Evolutionary conservation across 2,329 filamentous ascomycete species (phyloP), one percentile per base, ranked within the genome.

Genomic region (Calonectria hongkongensis): DNA sequence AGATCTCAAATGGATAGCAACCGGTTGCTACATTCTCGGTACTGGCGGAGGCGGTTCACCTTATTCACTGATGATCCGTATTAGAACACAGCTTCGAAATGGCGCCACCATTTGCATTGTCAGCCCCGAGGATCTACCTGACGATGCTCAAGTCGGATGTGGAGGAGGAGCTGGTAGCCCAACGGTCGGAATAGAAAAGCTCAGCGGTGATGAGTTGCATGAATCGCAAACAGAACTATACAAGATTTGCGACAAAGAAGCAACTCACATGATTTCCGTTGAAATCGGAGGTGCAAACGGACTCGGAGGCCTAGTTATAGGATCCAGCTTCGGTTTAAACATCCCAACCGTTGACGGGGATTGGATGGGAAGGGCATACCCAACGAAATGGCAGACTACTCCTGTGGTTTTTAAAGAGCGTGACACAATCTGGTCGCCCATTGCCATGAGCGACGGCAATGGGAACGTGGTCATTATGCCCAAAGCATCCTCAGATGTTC

Each of bases 241-340:
- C 81, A 87, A 88, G 60, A 87, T 88, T 33, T 84, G 88, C 60
- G 83, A 85, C 45, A 79, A 82, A 18, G 79, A 80, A 1, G 87
- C 89, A 27, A 89, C 91, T 25, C 89, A 90, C 45, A 88, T 93
- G 73, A 90, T 93, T 73, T 87, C 90, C 1, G 81, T 93, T 13
- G 92, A 94, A 77, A 92, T 94, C 67, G 92, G 92, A n/a, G 92
- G 92, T 8, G 88, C 88, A 5, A 94, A 94, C 74, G 91, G 92
- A 0, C 83, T 93, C 10, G 88, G 91, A 74, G 87, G 88, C 10
- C 84, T 92, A 82, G 85, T 91, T 4, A 81, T 92, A 5, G 90
- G 90, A 6, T 88, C 89, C 0, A 88, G 87, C 66, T 83, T 84
- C 1, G 87, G 88, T 73, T 88, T 91, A 80, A 82, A 89, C 68